Evolutionary conservation across 2,329 filamentous ascomycete genomes (phyloP).

Genomic region (Raffaelea arxii): DNA sequence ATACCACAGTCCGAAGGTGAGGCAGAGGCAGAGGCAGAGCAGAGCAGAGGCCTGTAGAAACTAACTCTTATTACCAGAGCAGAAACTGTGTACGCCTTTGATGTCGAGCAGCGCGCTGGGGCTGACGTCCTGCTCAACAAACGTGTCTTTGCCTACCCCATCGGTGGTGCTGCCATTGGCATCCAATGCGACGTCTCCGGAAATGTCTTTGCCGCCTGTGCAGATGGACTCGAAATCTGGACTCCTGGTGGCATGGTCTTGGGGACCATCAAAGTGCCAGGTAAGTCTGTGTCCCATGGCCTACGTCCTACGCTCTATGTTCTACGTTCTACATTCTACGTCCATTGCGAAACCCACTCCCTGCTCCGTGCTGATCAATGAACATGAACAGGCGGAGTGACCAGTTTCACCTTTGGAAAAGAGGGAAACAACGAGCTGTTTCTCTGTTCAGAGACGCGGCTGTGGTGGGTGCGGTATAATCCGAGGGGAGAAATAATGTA

Average conservation of each 20-base stretch:
- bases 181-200: constrained; percentile 31
- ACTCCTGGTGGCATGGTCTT: constrained; percentile 31
- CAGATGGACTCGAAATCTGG: constrained; percentile 41
- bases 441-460: constrained; percentile 33
- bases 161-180: constrained; percentile 32
- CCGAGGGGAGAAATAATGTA: neutral
- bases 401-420: constrained; percentile 34
- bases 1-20: no score
- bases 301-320: no score
- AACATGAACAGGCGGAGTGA: constrained; percentile 24
- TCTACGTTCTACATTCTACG: no score
- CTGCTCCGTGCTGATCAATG: neutral
- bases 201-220: constrained; percentile 37
- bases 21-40: no score
- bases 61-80: constrained; percentile 14
- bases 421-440: constrained; percentile 34
- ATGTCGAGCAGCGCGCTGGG: constrained; percentile 26
- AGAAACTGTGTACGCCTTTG: constrained; percentile 37
- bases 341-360: no score
- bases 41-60: no score
- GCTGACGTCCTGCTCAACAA: constrained; percentile 35
- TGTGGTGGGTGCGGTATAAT: constrained; percentile 31
- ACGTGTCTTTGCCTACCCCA: constrained; percentile 41
- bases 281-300: constrained; percentile 18
- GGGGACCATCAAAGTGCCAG: constrained; percentile 28